These are phyloP conservation scores for Fagopyrum homotropicum DNA, from an alignment of 148 eudicot genomes.

Conservation along the genomic window DNA sequence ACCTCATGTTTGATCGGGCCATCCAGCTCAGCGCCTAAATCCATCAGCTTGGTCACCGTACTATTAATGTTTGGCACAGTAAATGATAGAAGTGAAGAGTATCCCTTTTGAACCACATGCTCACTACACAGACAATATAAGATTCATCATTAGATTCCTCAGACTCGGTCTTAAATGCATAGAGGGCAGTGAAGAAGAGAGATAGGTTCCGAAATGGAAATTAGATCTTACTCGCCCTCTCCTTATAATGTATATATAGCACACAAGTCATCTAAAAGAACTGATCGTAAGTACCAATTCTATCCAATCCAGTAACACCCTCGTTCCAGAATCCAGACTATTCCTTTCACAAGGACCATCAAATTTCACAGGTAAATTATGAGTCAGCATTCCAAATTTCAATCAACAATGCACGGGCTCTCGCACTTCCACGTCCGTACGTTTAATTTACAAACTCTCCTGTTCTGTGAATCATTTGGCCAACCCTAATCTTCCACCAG, in stretches of 20 bases:
- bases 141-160: not conserved
- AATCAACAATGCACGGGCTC: not conserved
- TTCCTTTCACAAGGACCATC: not conserved
- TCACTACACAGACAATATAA: conserved; percentile 33
- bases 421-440: not conserved
- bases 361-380: not conserved
- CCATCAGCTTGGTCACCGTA: conserved; percentile 61
- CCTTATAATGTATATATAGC: not conserved
- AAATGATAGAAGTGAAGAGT: conserved; percentile 74
- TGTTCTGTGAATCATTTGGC: not conserved
- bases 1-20: conserved; percentile 78
- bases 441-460: not conserved
- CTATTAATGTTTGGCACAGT: conserved; percentile 65
- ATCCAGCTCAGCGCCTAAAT: conserved; percentile 80
- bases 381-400: not conserved
- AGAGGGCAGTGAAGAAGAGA: not conserved
- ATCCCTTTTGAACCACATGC: conserved; percentile 39
- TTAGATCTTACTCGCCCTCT: not conserved
- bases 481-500: not conserved
- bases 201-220: not conserved
- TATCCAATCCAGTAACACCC: not conserved
- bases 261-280: not conserved
- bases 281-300: not conserved
- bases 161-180: not conserved
- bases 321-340: not conserved